Conservation (phyloP, 1,284 basidiomycete genomes). For the Amylostereum chailletii region DNA sequence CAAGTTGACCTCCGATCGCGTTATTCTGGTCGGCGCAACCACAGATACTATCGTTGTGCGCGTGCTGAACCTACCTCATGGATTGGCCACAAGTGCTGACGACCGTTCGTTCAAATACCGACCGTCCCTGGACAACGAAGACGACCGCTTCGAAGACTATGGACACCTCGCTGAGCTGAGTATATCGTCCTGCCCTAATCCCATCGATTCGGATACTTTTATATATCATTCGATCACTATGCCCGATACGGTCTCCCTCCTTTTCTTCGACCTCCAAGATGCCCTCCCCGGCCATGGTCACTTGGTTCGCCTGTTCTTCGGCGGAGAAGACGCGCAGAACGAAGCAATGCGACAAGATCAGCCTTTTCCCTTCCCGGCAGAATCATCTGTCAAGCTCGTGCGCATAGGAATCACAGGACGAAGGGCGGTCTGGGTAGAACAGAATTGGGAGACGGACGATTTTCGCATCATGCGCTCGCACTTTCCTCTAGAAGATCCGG, state of each 20-base stretch:
- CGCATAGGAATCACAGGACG: slow-evolving; percentile 37
- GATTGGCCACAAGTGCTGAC: not conserved
- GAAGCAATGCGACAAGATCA: slow-evolving; percentile 1
- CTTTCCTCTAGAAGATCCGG: slow-evolving; percentile 20
- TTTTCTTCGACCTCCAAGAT: slow-evolving; percentile 5
- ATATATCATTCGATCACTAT: slow-evolving; percentile 3
- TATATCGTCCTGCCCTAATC: slow-evolving; percentile 2
- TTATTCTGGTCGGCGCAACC: slow-evolving; percentile 3
- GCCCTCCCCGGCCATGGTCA: slow-evolving; percentile 3
- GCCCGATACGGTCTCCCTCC: slow-evolving; percentile 3
- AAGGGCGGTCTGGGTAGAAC: slow-evolving; percentile 44
- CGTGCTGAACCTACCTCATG: not conserved
- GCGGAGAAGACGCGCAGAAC: not conserved
- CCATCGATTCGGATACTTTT: slow-evolving; percentile 4
- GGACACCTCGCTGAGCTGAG: not conserved
- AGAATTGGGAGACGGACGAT: slow-evolving; percentile 39
- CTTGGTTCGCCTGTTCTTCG: slow-evolving; percentile 4
- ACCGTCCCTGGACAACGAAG: not conserved
- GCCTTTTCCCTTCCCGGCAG: slow-evolving; percentile 19
- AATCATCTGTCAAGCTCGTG: slow-evolving; percentile 30
- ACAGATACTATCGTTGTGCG: slow-evolving; percentile 4
- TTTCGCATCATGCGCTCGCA: slow-evolving; percentile 37
- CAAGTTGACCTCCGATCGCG: not conserved
- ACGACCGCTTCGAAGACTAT: not conserved
- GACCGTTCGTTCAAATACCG: not conserved